Evolutionary conservation across 805 yeast species (phyloP), one percentile per base, ranked within the genome.

Genomic region (Candida odintsovae): DNA sequence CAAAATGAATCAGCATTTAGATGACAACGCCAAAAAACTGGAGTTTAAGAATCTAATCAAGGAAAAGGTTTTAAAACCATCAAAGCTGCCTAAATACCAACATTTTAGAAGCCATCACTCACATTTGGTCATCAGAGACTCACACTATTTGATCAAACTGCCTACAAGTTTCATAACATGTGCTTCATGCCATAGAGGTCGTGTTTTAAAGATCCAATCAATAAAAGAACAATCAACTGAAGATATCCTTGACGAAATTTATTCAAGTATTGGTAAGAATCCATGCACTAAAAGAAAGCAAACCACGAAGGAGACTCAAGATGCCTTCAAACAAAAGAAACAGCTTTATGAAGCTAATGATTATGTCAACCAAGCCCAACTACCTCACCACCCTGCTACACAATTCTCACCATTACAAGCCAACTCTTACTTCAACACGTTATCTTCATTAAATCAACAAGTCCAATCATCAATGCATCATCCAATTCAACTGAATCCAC

Each of bases 81-180:
- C 63, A 1, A 59, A 58, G 26, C 42, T 47, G 2, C 48, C 55
- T 15, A 44, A 48, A 22, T 58, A 38, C 18, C 48, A 47, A 13
- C 15, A 29, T 3, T 41, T 54, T 5, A 53, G 55, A 22, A 54
- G 47, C 3, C 62, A 58, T 28, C 63, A 59, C 33, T 45, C 57
- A 7, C 63, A 59, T 48, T 40, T 59, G 8, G 63, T 59, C n/a
- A 59, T 59, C 33, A 49, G 63, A 46, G 63, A 59, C 41, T 58
- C 62, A 0, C 60, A 59, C 26, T 59, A 59, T 33, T 46, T 59
- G 13, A 53, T 52, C 20, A 58, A 54, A 38, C 43, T 53, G 12
- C 62, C 62, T 6, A 56, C 62, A 3, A 55, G 57, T 0, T 59
- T 59, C 50, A 58, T 59, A 26, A 58, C 63, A 0, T 59, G 63